Base-by-base conservation (phyloP, 2,329 filamentous ascomycete species). In the Ceratocystis papillata region DNA sequence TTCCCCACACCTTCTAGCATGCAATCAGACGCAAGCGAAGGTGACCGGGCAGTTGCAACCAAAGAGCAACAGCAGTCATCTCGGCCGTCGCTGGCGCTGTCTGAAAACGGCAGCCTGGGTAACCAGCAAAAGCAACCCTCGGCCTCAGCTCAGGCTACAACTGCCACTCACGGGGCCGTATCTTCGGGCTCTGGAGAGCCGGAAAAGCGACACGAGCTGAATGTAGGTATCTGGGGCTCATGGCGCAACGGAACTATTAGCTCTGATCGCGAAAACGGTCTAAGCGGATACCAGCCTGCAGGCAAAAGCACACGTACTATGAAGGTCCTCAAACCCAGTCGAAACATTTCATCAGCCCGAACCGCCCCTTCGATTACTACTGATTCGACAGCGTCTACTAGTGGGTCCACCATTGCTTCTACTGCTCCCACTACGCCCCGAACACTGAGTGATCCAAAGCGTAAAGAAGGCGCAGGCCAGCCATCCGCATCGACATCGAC, bases 311-410 rank as follows among this genome's bases (percentile, higher is more conserved):
- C 81, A 17, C 83, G 88, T 62, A 86, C 85, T 63, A 97, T 97
- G 88, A 97, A 96, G 78, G 87, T 96, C 1, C 79, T 97, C 64
- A 90, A 91, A 72, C 86, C 93, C 1, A 82, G 81, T 66, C 94
- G 90, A 73, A 80, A 86, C 5, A 76, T 77, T 25, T 82, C 86
- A 0, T 80, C 80, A 10, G 76, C 77, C 1, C 79, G 79, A 67
- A 79, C 79, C 2, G 22, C 64, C 12, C 15, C 12, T 22, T 30
- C 30, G 22, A 25, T 48, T 10, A 45, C 17, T 20, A 28, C 33
- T 10, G 59, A 46, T 12, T 48, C 64, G 22, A 53, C 37, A 50
- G 33, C 37, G 3, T 50, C 55, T 37, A 33, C 62, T 12, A n/a
- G 46, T 57, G 30, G 15, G 10, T 53, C 48, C 20, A 37, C 33